Base-by-base conservation (phyloP, 2,329 filamentous ascomycete genomes). In the Colletotrichum godetiae region DNA sequence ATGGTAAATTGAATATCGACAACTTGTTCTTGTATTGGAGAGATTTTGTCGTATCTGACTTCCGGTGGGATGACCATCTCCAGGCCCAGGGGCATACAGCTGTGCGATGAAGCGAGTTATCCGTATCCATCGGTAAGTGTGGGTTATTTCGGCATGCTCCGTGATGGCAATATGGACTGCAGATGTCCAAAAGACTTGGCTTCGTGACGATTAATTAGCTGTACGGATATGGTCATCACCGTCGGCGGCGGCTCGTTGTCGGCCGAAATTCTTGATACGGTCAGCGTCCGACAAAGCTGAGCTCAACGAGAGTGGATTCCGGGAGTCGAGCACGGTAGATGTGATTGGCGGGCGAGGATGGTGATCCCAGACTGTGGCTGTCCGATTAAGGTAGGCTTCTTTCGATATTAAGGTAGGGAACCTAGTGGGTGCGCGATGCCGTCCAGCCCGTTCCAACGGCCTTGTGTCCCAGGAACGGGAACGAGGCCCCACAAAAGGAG, bases 381-480 rank as follows among this genome's bases (percentile, higher is more conserved):
- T 69, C 55, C 22, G 65, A 69, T 60, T 68, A 49, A 49, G 42
- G 42, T 49, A 72, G 69, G 58, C 69, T 72, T 62, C 31, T 59
- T 42, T 63, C 19, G 33, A 72, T 63, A 65, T 61, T 65, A 22
- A 10, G 42, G 42, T 49, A 49, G 4, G 42, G 42, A 49, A 49
- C 19, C 58, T 46, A 33, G 35, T 35, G 65, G 65, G 53, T 24
- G 58, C 10, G 46, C 10, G 65, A 46, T 60, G 60, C 66, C 60
- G 59, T 70, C 56, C 60, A 65, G 56, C 53, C 67, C 67, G 70
- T 62, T 35, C 27, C 46, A 65, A 65, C 70, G 70, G 70, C 55
- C 35, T 49, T 73, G 66, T 46, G 67, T 60, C 35, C 70, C 67
- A 70, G 66, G 60, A 65, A 65, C 46, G 55, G 60, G 58, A 59